Conservation (phyloP, 2,329 filamentous ascomycete genomes). For the Fusarium ramigenum region DNA sequence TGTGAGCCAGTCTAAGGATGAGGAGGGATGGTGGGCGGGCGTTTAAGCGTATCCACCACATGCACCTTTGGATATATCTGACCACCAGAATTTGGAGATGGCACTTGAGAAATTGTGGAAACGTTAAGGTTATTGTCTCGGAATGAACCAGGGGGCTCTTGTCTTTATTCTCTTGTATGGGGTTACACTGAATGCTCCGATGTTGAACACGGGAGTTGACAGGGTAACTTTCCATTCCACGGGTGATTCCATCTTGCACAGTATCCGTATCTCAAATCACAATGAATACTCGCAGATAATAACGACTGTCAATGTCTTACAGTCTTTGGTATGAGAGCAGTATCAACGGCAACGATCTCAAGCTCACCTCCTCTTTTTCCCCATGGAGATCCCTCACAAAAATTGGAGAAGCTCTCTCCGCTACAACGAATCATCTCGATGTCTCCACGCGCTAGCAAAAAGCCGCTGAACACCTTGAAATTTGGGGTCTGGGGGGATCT, state of each 20-base stretch:
- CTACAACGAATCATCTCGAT: neutral
- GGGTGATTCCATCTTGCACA: neutral
- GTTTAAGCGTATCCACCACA: slow-evolving; percentile 11
- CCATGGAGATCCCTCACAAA: neutral
- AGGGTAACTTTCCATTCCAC: neutral
- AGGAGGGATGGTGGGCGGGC: neutral
- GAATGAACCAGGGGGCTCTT: slow-evolving; percentile 6
- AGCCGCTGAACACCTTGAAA: slow-evolving; percentile 18
- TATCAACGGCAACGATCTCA: neutral
- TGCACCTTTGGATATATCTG: neutral
- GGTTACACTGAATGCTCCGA: slow-evolving; percentile 12
- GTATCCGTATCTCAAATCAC: neutral
- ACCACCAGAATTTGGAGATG: neutral
- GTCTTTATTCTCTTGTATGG: neutral
- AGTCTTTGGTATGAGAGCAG: neutral
- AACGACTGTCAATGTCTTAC: neutral
- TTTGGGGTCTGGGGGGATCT: slow-evolving; percentile 12
- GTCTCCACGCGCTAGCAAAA: slow-evolving; percentile 1
- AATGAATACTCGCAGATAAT: too few relatives aligned
- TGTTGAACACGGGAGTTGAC: neutral
- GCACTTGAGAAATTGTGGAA: slow-evolving; percentile 7
- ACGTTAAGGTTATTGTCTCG: slow-evolving; percentile 5
- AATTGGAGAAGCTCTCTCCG: slow-evolving; percentile 12
- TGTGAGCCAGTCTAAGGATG: neutral
- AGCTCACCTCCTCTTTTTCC: slow-evolving; percentile 7